Evolutionary conservation across 2,329 filamentous ascomycete species (phyloP).

Genomic region (Dendrostoma leiphaemia): DNA sequence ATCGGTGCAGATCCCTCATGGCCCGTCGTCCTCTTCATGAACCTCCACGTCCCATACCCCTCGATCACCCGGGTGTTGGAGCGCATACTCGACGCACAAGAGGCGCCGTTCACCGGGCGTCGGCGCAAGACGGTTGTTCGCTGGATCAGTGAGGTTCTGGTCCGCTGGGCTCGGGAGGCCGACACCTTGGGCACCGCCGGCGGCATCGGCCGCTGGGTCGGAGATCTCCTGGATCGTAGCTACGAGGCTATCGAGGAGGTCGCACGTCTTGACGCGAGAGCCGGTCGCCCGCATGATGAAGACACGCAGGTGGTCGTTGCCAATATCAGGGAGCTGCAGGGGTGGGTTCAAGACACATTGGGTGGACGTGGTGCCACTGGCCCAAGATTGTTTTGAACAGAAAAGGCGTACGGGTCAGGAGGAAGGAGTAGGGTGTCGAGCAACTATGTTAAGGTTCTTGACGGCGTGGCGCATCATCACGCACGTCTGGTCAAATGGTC

Average conservation of each 20-base stretch:
- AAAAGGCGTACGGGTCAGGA: neutral
- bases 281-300: neutral
- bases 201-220: slow-evolving; percentile 17
- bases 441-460: neutral
- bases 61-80: slow-evolving; percentile 56
- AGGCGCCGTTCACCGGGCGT: slow-evolving; percentile 55
- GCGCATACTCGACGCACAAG: slow-evolving; percentile 56
- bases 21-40: slow-evolving; percentile 56
- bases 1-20: slow-evolving; percentile 56
- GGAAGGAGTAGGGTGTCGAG: neutral
- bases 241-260: slow-evolving; percentile 13
- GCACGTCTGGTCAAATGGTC: neutral
- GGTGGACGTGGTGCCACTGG: neutral
- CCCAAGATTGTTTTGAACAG: neutral
- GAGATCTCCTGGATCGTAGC: slow-evolving; percentile 12
- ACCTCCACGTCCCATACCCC: slow-evolving; percentile 54
- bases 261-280: neutral
- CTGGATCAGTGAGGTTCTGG: slow-evolving; percentile 50
- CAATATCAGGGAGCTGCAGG: neutral
- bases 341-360: neutral
- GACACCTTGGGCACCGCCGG: slow-evolving; percentile 38
- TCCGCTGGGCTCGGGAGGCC: slow-evolving; percentile 48
- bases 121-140: slow-evolving; percentile 50
- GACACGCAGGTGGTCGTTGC: slow-evolving; percentile 2
- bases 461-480: neutral